A percentile compares a stretch with the other conserved stretches of the same genome.
phyloP scores from a whole-genome alignment of 345 rosid species.

The Lagerstroemia speciosa region DNA sequence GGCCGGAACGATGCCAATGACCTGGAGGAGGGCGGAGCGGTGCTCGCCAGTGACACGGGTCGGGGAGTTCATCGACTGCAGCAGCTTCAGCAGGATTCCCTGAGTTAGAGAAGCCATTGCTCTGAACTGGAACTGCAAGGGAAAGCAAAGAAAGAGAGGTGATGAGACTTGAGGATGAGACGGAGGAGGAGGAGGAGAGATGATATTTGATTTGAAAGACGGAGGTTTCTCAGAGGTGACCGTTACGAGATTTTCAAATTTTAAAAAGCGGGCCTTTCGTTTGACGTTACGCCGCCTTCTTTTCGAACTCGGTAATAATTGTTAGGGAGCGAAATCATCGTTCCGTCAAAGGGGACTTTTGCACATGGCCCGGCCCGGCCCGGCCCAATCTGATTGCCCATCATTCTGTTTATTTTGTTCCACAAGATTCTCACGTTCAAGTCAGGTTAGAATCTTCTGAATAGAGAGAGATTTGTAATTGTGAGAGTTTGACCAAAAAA shows the following conservation, averaged over 20 bases:
- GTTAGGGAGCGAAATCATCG: too few relatives aligned
- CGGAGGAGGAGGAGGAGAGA: not conserved
- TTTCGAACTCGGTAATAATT: not conserved
- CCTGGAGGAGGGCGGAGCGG: constrained; percentile 85
- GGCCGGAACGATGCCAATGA: constrained; percentile 87
- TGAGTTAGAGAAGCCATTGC: constrained; percentile 74
- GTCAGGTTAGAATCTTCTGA: too few relatives aligned
- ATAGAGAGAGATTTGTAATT: too few relatives aligned
- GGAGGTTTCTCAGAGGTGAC: constrained; percentile 7
- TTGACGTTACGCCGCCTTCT: not conserved
- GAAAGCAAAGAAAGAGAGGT: not conserved
- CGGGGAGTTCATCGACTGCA: constrained; percentile 77
- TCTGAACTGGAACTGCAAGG: not conserved
- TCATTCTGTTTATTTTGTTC: too few relatives aligned
- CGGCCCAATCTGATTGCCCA: too few relatives aligned
- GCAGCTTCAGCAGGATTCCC: constrained; percentile 84
- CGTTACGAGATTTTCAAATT: not conserved
- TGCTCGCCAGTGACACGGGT: constrained; percentile 87
- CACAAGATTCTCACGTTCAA: too few relatives aligned
- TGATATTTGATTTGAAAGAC: not conserved
- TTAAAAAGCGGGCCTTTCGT: not conserved
- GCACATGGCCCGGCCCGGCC: too few relatives aligned
- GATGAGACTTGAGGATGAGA: not conserved
- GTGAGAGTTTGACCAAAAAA: too few relatives aligned
- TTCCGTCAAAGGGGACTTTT: too few relatives aligned